These are phyloP conservation scores for Phytophthora fragariaefolia DNA, from an alignment of 352 stramenopile genomes.

Conservation along the genomic window DNA sequence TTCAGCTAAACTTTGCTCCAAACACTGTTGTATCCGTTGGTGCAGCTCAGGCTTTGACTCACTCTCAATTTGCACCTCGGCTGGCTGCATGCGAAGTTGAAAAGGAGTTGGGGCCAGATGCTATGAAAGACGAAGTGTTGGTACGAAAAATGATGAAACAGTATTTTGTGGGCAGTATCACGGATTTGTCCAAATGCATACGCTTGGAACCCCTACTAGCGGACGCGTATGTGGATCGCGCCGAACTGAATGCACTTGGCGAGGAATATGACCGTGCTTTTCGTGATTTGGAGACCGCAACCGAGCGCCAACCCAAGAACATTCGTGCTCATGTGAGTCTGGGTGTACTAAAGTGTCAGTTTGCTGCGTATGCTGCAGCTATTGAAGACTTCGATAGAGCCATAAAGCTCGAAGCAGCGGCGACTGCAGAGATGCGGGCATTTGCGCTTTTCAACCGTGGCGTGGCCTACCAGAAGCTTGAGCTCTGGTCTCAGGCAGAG, in stretches of 20 bases:
- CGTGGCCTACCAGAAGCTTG: constrained; percentile 73
- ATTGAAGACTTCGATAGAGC: constrained; percentile 78
- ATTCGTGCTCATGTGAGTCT: constrained; percentile 63
- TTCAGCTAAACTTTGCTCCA: constrained; percentile 51
- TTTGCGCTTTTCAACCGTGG: constrained; percentile 67
- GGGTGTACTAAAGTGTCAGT: constrained; percentile 85
- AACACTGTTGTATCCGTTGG: background rate
- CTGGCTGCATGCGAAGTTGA: constrained; percentile 62
- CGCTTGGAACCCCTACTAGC: constrained; percentile 58
- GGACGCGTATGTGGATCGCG: constrained; percentile 73
- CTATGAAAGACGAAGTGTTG: constrained; percentile 56
- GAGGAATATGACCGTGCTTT: constrained; percentile 74
- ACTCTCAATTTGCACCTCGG: constrained; percentile 51
- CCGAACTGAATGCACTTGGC: constrained; percentile 64
- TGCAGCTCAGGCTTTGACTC: background rate
- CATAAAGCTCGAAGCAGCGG: constrained; percentile 54
- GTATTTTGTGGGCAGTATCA: constrained; percentile 53
- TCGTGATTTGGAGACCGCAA: constrained; percentile 59
- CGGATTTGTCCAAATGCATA: constrained; percentile 71
- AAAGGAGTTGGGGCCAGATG: constrained; percentile 40
- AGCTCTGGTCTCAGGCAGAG: constrained; percentile 70
- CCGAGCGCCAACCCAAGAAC: constrained; percentile 56
- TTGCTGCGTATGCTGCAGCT: constrained; percentile 60
- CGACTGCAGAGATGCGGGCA: constrained; percentile 22
- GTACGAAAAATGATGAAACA: constrained; percentile 64